phyloP scores from a whole-genome alignment of 305 asterid genomes.

The Solanum hybrid region DNA sequence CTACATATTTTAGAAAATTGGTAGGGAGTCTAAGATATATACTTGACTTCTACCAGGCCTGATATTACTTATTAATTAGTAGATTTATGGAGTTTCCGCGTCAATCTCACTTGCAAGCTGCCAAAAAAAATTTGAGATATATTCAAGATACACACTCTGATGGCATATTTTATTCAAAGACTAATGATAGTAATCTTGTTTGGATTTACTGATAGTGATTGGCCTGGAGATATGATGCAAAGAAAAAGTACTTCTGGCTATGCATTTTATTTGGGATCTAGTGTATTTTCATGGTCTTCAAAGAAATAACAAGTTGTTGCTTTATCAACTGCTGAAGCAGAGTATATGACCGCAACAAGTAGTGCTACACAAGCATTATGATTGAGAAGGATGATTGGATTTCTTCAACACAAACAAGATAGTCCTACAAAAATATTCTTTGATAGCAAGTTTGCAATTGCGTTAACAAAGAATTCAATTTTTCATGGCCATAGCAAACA shows the following conservation, averaged over 20 bases:
- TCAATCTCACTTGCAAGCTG: background rate
- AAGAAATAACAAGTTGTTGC: background rate
- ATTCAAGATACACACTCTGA: background rate
- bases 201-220: background rate
- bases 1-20: background rate
- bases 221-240: background rate
- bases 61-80: background rate
- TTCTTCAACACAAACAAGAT: background rate
- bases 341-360: background rate
- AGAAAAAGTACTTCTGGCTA: background rate
- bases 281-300: background rate
- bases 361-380: background rate
- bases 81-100: background rate
- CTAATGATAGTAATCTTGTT: background rate
- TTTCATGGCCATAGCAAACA: background rate
- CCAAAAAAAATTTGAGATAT: background rate
- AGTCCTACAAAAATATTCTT: background rate
- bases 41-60: background rate
- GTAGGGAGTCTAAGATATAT: background rate
- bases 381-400: background rate
- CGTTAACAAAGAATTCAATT: background rate
- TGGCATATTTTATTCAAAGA: background rate
- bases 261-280: background rate
- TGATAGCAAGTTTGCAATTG: background rate
- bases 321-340: background rate